phyloP scores from a whole-genome alignment of 2,329 filamentous ascomycete species.

The Pyrenochaeta sp. region DNA sequence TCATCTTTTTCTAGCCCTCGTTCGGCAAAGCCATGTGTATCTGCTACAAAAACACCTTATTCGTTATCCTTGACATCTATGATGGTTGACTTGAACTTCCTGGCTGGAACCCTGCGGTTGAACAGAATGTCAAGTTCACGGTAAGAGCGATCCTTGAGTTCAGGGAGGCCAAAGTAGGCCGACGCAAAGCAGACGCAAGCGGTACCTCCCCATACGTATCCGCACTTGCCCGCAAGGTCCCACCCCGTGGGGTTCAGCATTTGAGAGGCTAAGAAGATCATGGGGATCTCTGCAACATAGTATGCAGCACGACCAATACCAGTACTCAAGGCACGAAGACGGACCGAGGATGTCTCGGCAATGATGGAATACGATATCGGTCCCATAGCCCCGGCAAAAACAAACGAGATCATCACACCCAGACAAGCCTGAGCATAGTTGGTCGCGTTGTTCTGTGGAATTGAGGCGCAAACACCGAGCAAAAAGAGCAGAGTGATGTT shows the following conservation, averaged over 20 bases:
- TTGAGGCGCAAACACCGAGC: conserved; percentile 70
- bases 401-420: conserved; percentile 58
- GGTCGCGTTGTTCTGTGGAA: conserved; percentile 27
- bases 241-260: conserved; percentile 58
- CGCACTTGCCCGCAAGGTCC: conserved; percentile 45
- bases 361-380: conserved; percentile 89
- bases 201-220: conserved; percentile 49
- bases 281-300: conserved; percentile 76
- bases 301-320: conserved; percentile 75
- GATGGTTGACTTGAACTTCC: conserved; percentile 63
- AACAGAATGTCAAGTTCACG: conserved; percentile 59
- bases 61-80: conserved; percentile 69
- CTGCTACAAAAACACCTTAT: conserved; percentile 59
- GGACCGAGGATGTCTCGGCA: conserved; percentile 78
- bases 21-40: too few relatives aligned
- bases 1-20: too few relatives aligned
- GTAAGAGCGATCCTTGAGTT: conserved; percentile 60
- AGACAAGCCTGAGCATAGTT: conserved; percentile 43
- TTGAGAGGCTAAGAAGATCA: conserved; percentile 66
- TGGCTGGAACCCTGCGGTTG: conserved; percentile 57
- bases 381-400: conserved; percentile 84
- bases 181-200: conserved; percentile 62
- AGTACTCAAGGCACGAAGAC: conserved; percentile 81
- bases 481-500: conserved; percentile 76
- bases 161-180: conserved; percentile 61